Conservation (phyloP, 2,329 filamentous ascomycete species). For the Chrysosporium queenslandicum region DNA sequence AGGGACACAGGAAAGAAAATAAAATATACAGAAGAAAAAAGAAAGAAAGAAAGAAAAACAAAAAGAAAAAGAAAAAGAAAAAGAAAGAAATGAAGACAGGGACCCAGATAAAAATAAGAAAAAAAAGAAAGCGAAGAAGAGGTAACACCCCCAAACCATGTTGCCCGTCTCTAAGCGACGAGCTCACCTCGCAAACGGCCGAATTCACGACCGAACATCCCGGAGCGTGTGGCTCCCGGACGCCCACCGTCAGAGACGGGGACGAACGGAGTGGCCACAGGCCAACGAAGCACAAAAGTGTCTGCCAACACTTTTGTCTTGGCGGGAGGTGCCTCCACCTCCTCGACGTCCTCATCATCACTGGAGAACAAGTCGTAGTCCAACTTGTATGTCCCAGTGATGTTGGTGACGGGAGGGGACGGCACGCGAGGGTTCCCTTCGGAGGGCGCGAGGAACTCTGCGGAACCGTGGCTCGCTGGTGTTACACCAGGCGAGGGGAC, state of each 20-base stretch:
- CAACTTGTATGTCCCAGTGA: conserved; percentile 22
- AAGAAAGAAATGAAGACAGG: conserved; percentile 1
- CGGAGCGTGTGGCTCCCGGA: neutral
- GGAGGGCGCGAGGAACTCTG: neutral
- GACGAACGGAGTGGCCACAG: conserved; percentile 15
- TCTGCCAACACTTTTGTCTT: conserved; percentile 4
- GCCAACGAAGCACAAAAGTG: conserved; percentile 7
- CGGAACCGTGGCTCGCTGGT: neutral
- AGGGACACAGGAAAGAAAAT: conserved; percentile 7
- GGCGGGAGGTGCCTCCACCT: conserved; percentile 6
- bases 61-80: conserved; percentile 1
- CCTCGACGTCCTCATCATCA: conserved; percentile 14
- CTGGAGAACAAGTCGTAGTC: conserved; percentile 26
- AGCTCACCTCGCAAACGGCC: conserved; percentile 3
- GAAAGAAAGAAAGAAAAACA: conserved; percentile 1
- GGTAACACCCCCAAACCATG: conserved; percentile 9
- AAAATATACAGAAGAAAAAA: neutral
- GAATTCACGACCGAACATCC: conserved; percentile 12
- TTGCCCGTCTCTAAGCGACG: conserved; percentile 1
- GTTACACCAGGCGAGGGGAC: neutral
- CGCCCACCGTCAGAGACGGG: conserved; percentile 14
- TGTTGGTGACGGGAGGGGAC: conserved; percentile 8
- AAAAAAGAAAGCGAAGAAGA: conserved; percentile 7
- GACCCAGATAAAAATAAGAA: conserved; percentile 2
- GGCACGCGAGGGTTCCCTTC: neutral